Evolutionary conservation across 805 yeast genomes (phyloP), one percentile per base, ranked within the genome.

Genomic region (Candida glaebosa): DNA sequence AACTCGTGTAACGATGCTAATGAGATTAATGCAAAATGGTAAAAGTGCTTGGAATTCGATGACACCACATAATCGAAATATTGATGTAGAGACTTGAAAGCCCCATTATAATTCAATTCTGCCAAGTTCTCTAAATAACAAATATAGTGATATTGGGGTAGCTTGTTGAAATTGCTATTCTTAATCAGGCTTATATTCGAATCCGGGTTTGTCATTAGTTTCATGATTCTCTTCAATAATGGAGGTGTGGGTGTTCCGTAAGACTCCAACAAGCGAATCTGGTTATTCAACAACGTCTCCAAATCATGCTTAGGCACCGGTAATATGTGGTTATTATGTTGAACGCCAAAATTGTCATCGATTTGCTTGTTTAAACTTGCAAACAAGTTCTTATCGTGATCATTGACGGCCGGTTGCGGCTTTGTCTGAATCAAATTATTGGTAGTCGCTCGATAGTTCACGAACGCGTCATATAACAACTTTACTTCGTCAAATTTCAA

Each of bases 31-130:
- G 95, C 90, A 57, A 83, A 82, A 54, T 87, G 95, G 52, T 85
- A 87, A 49, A 79, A 80, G 34, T 75, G 71, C 42, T 78, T 78
- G 25, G 80, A 78, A 47, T 75, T 75, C 43, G 74, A 76, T 7
- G 88, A 79, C 60, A 84, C 79, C 80, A 83, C 79, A 52, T 85
- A 84, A 58, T 86, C 95, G 57, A 82, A 86, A 79, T 51, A 86
- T 57, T 52, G 81, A 64, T 63, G 82, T 65, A 58, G 75, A 34
- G 54, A 76, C 40, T 62, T 63, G 52, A 62, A 72, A 0, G 82
- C 75, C 1, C 74, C 77, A 48, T 75, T 84, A 51, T 82, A 84
- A 52, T 86, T 85, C 3, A 79, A 76, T 9, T 60, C 69, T 41
- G 72, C 70, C 52, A 82, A 71, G 44, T 73, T 71, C 49, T 82